Evolutionary conservation across 371 early-diverging fungal species (phyloP).

Genomic region (Lichtheimia corymbifera): DNA sequence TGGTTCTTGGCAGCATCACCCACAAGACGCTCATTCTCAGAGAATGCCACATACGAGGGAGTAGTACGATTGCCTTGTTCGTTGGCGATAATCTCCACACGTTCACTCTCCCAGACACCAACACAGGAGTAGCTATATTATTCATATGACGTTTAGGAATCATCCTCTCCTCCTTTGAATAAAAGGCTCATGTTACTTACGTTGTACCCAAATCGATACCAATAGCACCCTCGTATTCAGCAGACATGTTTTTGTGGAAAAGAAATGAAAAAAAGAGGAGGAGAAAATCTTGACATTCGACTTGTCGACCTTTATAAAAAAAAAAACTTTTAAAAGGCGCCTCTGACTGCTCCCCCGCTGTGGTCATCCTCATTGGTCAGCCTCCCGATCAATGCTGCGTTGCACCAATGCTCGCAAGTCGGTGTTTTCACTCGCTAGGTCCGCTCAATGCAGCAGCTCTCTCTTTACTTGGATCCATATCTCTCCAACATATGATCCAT

Average conservation of each 20-base stretch:
- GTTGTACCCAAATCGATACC: constrained; percentile 99
- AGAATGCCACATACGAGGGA: constrained; percentile 94
- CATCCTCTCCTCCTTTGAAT: constrained; percentile 9
- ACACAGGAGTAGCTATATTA: constrained; percentile 98
- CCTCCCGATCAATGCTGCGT: too few species aligned
- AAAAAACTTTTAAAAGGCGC: constrained; percentile 8
- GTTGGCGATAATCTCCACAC: constrained; percentile 97
- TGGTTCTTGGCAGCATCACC: constrained; percentile 96
- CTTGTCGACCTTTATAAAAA: constrained; percentile 1
- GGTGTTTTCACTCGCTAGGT: too few species aligned
- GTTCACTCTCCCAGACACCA: constrained; percentile 96
- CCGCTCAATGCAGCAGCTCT: too few species aligned
- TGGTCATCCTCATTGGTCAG: too few species aligned
- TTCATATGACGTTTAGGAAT: constrained; percentile 44
- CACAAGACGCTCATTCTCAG: constrained; percentile 88
- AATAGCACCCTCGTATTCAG: constrained; percentile 73
- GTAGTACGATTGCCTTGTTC: constrained; percentile 97
- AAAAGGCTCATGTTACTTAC: constrained; percentile 59
- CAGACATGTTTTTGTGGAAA: constrained; percentile 52
- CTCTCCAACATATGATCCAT: too few species aligned
- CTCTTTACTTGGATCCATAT: too few species aligned
- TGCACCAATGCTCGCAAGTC: too few species aligned
- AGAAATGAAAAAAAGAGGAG: constrained; percentile 11
- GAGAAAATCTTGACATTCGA: constrained; percentile 2
- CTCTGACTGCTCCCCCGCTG: too few species aligned